These are phyloP conservation scores for Canavalia ensiformis DNA, from an alignment of 306 rosid species.

Conservation along the genomic window DNA sequence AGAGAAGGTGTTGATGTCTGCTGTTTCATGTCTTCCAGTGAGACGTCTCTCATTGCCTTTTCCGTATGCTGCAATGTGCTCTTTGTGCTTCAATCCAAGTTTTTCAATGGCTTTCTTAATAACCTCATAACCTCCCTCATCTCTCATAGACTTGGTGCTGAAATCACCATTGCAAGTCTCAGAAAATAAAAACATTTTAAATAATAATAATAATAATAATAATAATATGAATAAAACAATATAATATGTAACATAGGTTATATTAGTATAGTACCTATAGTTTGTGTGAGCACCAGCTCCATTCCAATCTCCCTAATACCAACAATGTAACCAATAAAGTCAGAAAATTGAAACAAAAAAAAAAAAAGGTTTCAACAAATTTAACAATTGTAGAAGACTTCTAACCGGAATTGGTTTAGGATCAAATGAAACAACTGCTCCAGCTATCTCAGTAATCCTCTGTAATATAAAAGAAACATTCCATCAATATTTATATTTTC, in stretches of 20 bases:
- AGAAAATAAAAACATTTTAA: not conserved
- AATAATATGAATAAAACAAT: not conserved
- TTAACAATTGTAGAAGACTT: not conserved
- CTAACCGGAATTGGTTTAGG: conserved; percentile 66
- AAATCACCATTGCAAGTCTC: conserved; percentile 26
- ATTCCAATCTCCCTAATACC: conserved; percentile 65
- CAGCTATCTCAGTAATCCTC: conserved; percentile 70
- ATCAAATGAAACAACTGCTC: conserved; percentile 67
- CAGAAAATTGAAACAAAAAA: conserved; percentile 10
- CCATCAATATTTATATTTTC: conserved; percentile 29
- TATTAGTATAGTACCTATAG: conserved; percentile 53
- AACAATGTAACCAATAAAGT: conserved; percentile 5
- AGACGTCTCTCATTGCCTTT: conserved; percentile 78
- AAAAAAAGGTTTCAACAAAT: not conserved
- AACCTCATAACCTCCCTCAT: conserved; percentile 65
- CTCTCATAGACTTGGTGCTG: conserved; percentile 78
- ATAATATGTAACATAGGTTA: not conserved
- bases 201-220: not conserved
- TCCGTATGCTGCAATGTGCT: conserved; percentile 80
- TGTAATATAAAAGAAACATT: conserved; percentile 24
- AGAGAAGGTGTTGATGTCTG: conserved; percentile 62
- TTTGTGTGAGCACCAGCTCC: conserved; percentile 77
- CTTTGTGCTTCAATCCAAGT: conserved; percentile 67
- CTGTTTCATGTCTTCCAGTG: conserved; percentile 75
- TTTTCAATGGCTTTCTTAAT: conserved; percentile 69